Evolutionary conservation across 2,329 filamentous ascomycete species (phyloP).

Genomic region (Dryadomyces sulphureus): DNA sequence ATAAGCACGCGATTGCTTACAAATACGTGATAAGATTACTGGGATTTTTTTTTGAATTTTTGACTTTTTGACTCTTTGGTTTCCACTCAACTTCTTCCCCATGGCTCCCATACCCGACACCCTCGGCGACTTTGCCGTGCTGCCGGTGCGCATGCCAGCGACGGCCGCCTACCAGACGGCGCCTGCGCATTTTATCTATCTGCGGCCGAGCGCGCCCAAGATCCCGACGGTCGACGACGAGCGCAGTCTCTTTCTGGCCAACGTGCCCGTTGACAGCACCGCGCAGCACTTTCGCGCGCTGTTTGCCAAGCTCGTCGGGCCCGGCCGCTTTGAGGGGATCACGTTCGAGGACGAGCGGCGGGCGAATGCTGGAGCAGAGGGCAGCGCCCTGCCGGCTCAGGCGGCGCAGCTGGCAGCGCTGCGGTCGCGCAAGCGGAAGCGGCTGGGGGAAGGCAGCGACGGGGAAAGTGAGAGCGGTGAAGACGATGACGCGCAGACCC

Average conservation of each 20-base stretch:
- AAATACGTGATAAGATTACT: no score
- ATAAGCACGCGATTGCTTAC: no score
- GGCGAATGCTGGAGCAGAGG: conserved; percentile 4
- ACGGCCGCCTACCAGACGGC: conserved; percentile 33
- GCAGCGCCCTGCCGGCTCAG: conserved; percentile 29
- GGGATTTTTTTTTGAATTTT: background rate
- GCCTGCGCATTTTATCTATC: conserved; percentile 69
- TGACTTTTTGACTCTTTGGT: background rate
- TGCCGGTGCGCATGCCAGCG: conserved; percentile 53
- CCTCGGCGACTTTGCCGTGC: conserved; percentile 48
- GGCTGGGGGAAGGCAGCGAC: conserved; percentile 12
- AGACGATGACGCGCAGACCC: conserved; percentile 20
- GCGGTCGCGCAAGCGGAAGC: conserved; percentile 36
- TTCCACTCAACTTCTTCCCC: background rate
- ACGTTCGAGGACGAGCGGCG: conserved; percentile 53
- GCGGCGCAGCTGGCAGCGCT: conserved; percentile 23
- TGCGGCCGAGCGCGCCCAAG: conserved; percentile 71
- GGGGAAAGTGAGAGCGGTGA: conserved; percentile 28
- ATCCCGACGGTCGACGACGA: conserved; percentile 57
- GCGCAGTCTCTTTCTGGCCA: conserved; percentile 80
- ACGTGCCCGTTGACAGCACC: conserved; percentile 74
- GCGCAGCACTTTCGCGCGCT: conserved; percentile 61
- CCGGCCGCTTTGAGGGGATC: conserved; percentile 64
- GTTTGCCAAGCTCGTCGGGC: conserved; percentile 59
- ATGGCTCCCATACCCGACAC: conserved; percentile 20